phyloP scores from a whole-genome alignment of 306 rosid species.

The Potentilla sterilis region DNA sequence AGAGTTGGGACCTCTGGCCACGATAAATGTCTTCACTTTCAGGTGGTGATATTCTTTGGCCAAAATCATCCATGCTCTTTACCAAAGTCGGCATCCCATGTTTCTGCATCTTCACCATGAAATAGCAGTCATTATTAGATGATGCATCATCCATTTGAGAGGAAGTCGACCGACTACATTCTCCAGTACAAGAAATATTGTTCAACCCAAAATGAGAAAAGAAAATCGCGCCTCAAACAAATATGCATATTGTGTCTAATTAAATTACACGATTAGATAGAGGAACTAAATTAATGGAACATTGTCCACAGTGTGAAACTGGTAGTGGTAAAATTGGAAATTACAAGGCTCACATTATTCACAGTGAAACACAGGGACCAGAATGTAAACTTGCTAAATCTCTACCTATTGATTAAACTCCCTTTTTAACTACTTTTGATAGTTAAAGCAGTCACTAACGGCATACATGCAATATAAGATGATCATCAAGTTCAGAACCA shows the following conservation, averaged over 20 bases:
- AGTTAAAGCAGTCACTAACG: not conserved
- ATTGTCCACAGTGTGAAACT: not conserved
- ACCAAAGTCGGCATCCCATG: constrained; percentile 22
- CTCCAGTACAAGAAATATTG: not conserved
- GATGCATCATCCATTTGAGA: not conserved
- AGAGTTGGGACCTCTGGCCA: constrained; percentile 22
- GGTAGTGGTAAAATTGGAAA: not conserved
- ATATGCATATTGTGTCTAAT: not conserved
- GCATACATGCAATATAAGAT: not conserved
- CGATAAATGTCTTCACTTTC: constrained; percentile 16
- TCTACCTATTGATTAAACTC: not conserved
- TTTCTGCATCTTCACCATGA: constrained; percentile 21
- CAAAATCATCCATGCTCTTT: constrained; percentile 14
- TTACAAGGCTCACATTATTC: not conserved
- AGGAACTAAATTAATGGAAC: not conserved
- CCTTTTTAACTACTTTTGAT: not conserved
- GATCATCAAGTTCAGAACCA: not conserved
- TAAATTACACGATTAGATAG: not conserved
- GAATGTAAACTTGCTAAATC: not conserved
- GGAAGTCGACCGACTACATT: not conserved
- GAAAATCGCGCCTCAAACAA: not conserved
- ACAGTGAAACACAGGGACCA: not conserved
- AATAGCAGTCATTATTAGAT: not conserved
- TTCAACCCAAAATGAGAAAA: not conserved
- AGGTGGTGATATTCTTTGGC: constrained; percentile 9